phyloP scores from a whole-genome alignment of 2,329 filamentous ascomycete genomes.

The Penicillium fuscoglaucum region DNA sequence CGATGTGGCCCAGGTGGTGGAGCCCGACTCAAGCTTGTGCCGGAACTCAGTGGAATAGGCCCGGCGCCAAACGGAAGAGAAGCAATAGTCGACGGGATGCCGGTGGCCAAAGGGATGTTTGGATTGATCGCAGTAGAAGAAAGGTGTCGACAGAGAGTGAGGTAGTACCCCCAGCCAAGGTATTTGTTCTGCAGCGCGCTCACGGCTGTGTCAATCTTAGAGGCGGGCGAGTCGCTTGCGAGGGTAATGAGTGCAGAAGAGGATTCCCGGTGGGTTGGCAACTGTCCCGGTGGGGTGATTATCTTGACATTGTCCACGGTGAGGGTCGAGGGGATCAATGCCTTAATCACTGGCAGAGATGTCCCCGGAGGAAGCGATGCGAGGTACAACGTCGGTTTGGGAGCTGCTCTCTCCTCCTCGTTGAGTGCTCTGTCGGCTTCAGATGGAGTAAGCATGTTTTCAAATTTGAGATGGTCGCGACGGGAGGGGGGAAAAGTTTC shows the following conservation, averaged over 20 bases:
- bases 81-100: constrained; percentile 49
- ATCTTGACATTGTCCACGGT: constrained; percentile 73
- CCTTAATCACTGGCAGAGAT: constrained; percentile 52
- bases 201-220: constrained; percentile 78
- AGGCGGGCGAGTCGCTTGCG: constrained; percentile 75
- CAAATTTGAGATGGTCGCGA: constrained; percentile 44
- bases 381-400: constrained; percentile 58
- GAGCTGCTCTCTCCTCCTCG: constrained; percentile 49
- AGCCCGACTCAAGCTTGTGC: constrained; percentile 50
- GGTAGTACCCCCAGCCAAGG: constrained; percentile 78
- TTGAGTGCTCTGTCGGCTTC: constrained; percentile 46
- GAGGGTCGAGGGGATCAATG: constrained; percentile 55
- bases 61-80: constrained; percentile 78
- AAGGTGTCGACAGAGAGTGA: constrained; percentile 77
- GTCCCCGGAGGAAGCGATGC: constrained; percentile 55
- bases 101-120: constrained; percentile 50
- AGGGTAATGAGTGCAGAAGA: constrained; percentile 78
- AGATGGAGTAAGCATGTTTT: constrained; percentile 43
- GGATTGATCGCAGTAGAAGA: constrained; percentile 70
- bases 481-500: constrained; percentile 43
- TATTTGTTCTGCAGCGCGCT: constrained; percentile 79
- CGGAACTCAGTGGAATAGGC: constrained; percentile 54
- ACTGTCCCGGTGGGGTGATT: constrained; percentile 54
- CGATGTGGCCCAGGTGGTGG: constrained; percentile 52
- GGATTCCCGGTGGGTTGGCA: constrained; percentile 64